A percentile compares a stretch with the other conserved stretches of the same genome.
These are phyloP conservation scores for Alternaria conjuncta DNA, from an alignment of 2,329 filamentous ascomycete genomes.

Conservation along the genomic window DNA sequence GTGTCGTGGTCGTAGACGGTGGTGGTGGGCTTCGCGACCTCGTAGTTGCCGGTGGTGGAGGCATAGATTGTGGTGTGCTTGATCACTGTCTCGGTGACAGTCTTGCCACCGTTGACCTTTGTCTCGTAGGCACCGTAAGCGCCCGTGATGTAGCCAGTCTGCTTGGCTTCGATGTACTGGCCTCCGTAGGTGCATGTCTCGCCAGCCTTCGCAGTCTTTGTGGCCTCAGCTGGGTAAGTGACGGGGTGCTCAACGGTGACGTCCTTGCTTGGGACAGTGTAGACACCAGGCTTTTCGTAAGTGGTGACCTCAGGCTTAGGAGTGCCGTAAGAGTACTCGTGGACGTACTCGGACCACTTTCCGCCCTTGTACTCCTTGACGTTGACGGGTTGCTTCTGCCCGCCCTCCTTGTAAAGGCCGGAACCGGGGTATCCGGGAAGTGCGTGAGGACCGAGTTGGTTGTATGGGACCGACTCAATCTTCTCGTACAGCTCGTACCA, in stretches of 20 bases:
- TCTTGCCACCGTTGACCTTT: constrained; percentile 15
- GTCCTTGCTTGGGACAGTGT: constrained; percentile 38
- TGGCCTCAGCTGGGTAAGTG: constrained; percentile 30
- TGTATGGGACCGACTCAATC: constrained; percentile 34
- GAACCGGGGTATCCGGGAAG: constrained; percentile 38
- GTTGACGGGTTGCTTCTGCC: constrained; percentile 32
- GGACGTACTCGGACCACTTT: constrained; percentile 35
- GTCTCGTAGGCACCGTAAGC: constrained; percentile 34
- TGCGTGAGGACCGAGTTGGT: constrained; percentile 37
- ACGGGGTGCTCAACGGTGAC: constrained; percentile 28
- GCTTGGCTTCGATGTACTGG: constrained; percentile 22
- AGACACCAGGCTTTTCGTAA: constrained; percentile 37
- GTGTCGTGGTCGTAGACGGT: constrained; percentile 37
- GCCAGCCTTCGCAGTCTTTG: constrained; percentile 27
- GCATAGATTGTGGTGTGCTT: constrained; percentile 31
- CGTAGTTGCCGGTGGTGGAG: constrained; percentile 34
- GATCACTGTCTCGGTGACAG: constrained; percentile 33
- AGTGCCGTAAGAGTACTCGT: constrained; percentile 30
- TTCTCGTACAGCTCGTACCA: constrained; percentile 44
- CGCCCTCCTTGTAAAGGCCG: constrained; percentile 31
- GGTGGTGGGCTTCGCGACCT: constrained; percentile 43
- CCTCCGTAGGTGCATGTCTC: constrained; percentile 39
- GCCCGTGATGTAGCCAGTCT: constrained; percentile 34
- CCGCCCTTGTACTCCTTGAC: constrained; percentile 41
- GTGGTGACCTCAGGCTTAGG: constrained; percentile 36